Base-by-base conservation (phyloP, 164 flowering plant genomes). In the Nymphaea thermarum region DNA sequence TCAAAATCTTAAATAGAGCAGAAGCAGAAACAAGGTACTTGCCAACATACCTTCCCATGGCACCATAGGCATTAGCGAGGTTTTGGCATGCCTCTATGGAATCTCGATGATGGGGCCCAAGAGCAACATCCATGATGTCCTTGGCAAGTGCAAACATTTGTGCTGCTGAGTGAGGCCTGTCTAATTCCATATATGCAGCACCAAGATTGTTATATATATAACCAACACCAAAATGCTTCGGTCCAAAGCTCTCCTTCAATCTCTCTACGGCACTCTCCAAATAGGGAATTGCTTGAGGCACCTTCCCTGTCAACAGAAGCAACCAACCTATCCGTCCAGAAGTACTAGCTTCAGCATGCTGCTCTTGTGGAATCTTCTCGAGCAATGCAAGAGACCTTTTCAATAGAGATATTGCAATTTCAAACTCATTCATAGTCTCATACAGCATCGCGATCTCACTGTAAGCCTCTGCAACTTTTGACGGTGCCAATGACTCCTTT, bases 121-220 rank as follows among this genome's bases (percentile, higher is more conserved):
- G 90, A 0, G 97, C 73, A 4, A 82, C 86, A 76, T 93, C 97
- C 96, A 93, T 87, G 63, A 93, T 85, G 14, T 91, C 97, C 77
- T 88, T 93, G 8, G 98, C 96, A 57, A 83, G 75, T 43, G 90
- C 94, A 84, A 93, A 93, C 87, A 87, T 84, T 76, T 91, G 94
- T 16, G 91, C 97, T 67, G 96, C 97, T 3, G 94, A 85, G 66
- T 93, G 88, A 60, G 94, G 94, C 67, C 94, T 83, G 15, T 85
- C 95, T 44, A 93, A 72, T 75, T 93, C 97, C 77, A 93, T 67
- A 79, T 91, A 93, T 5, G 96, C 97, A 3, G 97, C 94, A 15
- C 98, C 98, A 78, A 91, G 73, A 76, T 93, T 93, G 77, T 88
- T 89, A 74, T 89, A 91, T 17, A 93, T 87, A 77, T 93, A 93